Conservation (phyloP, 2,329 filamentous ascomycete species). For the Fusarium neocosmosporiellum region DNA sequence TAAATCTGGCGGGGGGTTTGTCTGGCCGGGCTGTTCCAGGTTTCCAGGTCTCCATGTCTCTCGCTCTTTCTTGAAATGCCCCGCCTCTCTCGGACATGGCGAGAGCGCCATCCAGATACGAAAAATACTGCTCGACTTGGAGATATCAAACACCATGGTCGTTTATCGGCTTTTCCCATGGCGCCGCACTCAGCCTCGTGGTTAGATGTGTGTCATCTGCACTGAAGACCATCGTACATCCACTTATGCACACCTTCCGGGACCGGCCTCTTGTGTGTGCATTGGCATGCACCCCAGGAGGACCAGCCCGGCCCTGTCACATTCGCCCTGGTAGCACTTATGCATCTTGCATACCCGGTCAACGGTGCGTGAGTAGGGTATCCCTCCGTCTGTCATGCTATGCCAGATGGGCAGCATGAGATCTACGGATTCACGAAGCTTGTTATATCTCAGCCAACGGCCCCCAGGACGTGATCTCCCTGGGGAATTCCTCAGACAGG, state of each 20-base stretch:
- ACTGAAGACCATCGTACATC: constrained; percentile 31
- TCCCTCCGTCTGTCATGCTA: constrained; percentile 33
- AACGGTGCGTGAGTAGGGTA: constrained; percentile 40
- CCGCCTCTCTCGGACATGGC: background rate
- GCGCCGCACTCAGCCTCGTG: constrained; percentile 26
- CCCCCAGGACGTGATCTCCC: background rate
- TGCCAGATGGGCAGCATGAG: constrained; percentile 40
- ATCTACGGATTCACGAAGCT: constrained; percentile 40
- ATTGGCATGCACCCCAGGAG: constrained; percentile 36
- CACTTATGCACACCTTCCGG: constrained; percentile 36
- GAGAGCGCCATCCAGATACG: background rate
- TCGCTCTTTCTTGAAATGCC: background rate
- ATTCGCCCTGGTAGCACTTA: constrained; percentile 38
- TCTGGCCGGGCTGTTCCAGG: background rate
- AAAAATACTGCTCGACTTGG: background rate
- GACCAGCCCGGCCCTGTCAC: constrained; percentile 38
- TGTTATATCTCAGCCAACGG: constrained; percentile 2
- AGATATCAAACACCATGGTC: background rate
- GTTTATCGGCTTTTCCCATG: background rate
- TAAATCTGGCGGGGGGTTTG: constrained; percentile 1
- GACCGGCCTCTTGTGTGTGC: constrained; percentile 30
- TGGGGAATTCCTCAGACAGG: background rate
- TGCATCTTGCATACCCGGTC: constrained; percentile 43
- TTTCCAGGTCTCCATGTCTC: background rate
- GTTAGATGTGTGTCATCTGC: constrained; percentile 33